Base-by-base conservation (phyloP, 768 basidiomycete genomes). In the Suillus subalutaceus region DNA sequence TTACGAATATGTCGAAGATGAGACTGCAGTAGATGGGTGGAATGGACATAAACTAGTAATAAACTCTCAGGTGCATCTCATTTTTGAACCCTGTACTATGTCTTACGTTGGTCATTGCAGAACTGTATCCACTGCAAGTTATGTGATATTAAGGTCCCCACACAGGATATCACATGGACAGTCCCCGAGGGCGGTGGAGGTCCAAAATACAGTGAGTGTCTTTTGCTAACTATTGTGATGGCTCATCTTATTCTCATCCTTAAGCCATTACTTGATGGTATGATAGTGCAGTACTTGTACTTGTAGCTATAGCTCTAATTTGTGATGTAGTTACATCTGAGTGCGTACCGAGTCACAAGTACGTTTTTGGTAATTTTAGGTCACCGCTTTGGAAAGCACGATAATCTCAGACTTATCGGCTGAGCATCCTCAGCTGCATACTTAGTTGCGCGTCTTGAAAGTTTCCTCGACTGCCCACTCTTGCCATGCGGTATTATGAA, bases 181-280 rank as follows among this genome's bases (percentile, higher is more conserved):
- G 95, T 97, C 0, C 97, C 97, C 0, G 96, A 99, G 79, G 97
- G 96, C 13, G 92, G 94, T 15, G 97, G 97, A 40, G 97, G 97
- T 62, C 97, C 96, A 44, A 97, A 97, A 77, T 99, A 97, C 74
- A 92, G 96, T 97, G 71, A 69, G 86, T 82, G 6, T 58, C 18
- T 40, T 41, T 30, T 20, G 26, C 10, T 30, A 9, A 41, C 26
- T 59, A 7, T 18, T 26, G 10, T 18, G 58, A 43, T 30, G 55
- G 32, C 38, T 59, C 9, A 60, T 41, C 26, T 40, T 40, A 23
- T 26, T 59, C 57, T 41, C 26, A 41, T 41, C 26, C 12, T 41
- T 16, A 40, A 60, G 58, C 58, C 26, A 60, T 60, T 41, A 60
- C 58, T 30, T 60, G 26, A 41, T 9, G 8, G 26, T 41, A 57